Evolutionary conservation across 1,284 basidiomycete genomes (phyloP).

Genomic region (Ceratobasidium theobromae): DNA sequence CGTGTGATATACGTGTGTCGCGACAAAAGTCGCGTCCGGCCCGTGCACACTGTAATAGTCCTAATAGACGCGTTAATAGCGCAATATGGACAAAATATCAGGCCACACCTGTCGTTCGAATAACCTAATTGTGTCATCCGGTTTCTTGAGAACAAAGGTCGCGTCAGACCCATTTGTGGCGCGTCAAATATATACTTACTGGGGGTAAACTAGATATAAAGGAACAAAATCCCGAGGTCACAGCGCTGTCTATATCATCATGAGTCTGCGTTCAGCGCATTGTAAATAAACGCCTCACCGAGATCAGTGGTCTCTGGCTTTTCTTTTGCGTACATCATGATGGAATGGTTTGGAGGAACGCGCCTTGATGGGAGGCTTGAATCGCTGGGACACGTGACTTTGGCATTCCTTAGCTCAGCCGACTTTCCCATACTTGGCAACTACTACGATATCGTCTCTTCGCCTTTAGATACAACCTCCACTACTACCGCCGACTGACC

Average conservation of each 20-base stretch:
- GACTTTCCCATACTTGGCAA: no score
- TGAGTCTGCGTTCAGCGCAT: background rate
- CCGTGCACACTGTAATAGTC: conserved; percentile 91
- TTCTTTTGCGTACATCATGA: conserved; percentile 69
- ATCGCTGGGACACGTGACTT: no score
- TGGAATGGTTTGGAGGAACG: conserved; percentile 19
- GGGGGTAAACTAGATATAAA: conserved; percentile 46
- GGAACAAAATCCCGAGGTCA: conserved; percentile 46
- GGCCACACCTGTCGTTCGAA: conserved; percentile 64
- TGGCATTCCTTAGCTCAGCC: no score
- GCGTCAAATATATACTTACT: conserved; percentile 8
- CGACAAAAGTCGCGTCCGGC: conserved; percentile 84
- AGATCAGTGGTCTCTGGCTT: conserved; percentile 55
- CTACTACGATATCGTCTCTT: no score
- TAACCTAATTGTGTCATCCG: conserved; percentile 67
- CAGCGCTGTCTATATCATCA: conserved; percentile 45
- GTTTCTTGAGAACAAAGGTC: conserved; percentile 40
- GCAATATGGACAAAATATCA: background rate
- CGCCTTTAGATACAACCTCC: no score
- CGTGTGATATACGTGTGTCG: conserved; percentile 81
- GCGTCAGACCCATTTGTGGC: background rate
- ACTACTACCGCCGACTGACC: no score
- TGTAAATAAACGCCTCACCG: conserved; percentile 42
- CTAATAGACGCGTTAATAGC: conserved; percentile 40
- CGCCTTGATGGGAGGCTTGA: no score